A percentile compares a stretch with the other conserved stretches of the same genome.
These are phyloP conservation scores for Penstemon eatonii DNA, from an alignment of 257 asterid species.

Conservation along the genomic window DNA sequence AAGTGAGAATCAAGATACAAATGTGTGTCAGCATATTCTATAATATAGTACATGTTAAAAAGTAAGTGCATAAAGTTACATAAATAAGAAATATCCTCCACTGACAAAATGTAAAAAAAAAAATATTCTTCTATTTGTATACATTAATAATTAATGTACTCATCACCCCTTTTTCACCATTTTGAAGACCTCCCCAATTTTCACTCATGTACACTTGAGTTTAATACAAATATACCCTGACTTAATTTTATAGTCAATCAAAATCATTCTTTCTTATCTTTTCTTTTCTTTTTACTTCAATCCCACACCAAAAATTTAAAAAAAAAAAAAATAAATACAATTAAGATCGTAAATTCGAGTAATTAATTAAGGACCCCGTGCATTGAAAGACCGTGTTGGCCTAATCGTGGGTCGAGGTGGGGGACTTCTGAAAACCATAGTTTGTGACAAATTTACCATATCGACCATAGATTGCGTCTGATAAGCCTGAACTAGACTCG, in stretches of 20 bases:
- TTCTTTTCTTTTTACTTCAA: conserved; percentile 6
- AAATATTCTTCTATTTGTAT: too few relatives aligned
- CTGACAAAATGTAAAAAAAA: too few relatives aligned
- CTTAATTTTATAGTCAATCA: not conserved
- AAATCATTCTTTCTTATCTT: not conserved
- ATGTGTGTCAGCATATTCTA: too few relatives aligned
- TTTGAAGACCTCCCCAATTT: conserved; percentile 3
- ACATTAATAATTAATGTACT: too few relatives aligned
- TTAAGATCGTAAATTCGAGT: not conserved
- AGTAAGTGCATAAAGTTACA: too few relatives aligned
- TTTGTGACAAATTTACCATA: conserved; percentile 84
- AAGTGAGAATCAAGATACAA: too few relatives aligned
- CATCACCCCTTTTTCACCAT: too few relatives aligned
- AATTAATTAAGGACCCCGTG: conserved; percentile 1
- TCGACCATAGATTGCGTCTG: conserved; percentile 93
- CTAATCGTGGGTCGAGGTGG: conserved; percentile 41
- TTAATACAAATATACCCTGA: conserved; percentile 33
- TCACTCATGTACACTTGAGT: conserved; percentile 53
- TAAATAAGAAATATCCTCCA: too few relatives aligned
- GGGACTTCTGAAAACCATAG: conserved; percentile 52
- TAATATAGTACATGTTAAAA: too few relatives aligned
- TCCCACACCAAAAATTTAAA: conserved; percentile 33
- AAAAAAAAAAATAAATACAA: conserved; percentile 17
- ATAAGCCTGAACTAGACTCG: conserved; percentile 68
- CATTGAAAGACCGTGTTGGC: conserved; percentile 47